Evolutionary conservation across 2,329 filamentous ascomycete genomes (phyloP).

Genomic region (Teratosphaeria nubilosa): DNA sequence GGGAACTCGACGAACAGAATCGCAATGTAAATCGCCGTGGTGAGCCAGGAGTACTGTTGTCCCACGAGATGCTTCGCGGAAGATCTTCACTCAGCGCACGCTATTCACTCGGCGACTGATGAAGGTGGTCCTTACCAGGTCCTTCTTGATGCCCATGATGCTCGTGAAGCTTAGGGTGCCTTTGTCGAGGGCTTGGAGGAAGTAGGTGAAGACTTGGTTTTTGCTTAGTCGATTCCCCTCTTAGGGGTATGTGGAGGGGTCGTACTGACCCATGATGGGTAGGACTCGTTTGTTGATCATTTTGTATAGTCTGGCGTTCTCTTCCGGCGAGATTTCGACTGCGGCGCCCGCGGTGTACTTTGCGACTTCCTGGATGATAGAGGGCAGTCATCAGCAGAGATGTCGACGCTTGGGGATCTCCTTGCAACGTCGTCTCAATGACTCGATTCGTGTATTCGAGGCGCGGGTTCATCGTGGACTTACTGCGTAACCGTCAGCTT

Average conservation of each 20-base stretch:
- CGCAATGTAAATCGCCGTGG: conserved; percentile 64
- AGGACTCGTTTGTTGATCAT: conserved; percentile 60
- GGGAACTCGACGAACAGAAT: conserved; percentile 64
- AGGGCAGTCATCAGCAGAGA: not conserved
- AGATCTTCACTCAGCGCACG: not conserved
- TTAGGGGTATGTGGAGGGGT: not conserved
- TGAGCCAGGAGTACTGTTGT: conserved; percentile 57
- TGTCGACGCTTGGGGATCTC: not conserved
- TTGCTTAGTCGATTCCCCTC: not conserved
- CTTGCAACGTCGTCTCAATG: not conserved
- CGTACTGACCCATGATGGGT: conserved; percentile 47
- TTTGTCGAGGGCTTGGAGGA: conserved; percentile 60
- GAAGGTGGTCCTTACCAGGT: not conserved
- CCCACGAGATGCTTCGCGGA: conserved; percentile 30
- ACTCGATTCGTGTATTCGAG: too few species aligned
- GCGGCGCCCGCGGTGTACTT: conserved; percentile 52
- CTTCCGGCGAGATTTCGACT: conserved; percentile 49
- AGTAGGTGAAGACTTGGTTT: conserved; percentile 53
- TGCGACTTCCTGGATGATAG: conserved; percentile 48
- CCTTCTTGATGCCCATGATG: conserved; percentile 49
- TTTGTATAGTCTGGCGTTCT: conserved; percentile 50
- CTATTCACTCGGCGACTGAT: conserved; percentile 15
- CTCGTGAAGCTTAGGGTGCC: conserved; percentile 53
- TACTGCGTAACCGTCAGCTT: not conserved
- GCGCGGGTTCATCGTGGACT: not conserved